Percentiles rank a stretch among this genome's conserved stretches.
phyloP scores from a whole-genome alignment of 805 yeast species.

The Candida qinlingensis region DNA sequence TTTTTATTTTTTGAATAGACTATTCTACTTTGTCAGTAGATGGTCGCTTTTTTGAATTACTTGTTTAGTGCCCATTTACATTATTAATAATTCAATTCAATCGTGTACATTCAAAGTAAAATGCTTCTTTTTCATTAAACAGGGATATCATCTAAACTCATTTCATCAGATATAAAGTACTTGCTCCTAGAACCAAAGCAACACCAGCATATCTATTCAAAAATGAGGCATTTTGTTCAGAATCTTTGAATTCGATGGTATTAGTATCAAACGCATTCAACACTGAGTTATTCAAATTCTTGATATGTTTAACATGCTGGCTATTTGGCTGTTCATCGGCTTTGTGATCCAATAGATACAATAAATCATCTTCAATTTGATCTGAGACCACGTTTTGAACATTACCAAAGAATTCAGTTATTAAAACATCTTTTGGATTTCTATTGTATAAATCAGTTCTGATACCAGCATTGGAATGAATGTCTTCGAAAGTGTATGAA shows the following conservation, averaged over 20 bases:
- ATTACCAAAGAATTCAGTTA: constrained; percentile 94
- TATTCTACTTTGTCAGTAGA: background rate
- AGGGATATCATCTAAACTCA: background rate
- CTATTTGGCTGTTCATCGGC: background rate
- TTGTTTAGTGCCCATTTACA: no score
- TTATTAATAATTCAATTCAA: no score
- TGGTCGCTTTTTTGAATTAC: background rate
- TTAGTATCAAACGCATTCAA: constrained; percentile 17
- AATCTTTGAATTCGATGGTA: constrained; percentile 8
- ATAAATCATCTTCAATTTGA: constrained; percentile 43
- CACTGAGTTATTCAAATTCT: constrained; percentile 10
- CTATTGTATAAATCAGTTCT: constrained; percentile 73
- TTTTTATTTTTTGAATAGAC: background rate
- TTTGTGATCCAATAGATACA: constrained; percentile 18
- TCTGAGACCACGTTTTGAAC: constrained; percentile 76
- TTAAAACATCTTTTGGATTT: constrained; percentile 58
- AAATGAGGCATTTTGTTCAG: background rate
- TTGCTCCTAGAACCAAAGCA: constrained; percentile 1
- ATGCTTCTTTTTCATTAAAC: no score
- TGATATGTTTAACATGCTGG: background rate
- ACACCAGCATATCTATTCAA: constrained; percentile 6
- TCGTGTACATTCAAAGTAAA: no score
- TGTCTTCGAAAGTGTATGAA: constrained; percentile 75
- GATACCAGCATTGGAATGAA: constrained; percentile 93
- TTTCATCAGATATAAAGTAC: background rate